These are phyloP conservation scores for Crithidia fasciculata DNA, from an alignment of 208 protist genomes.

Conservation along the genomic window DNA sequence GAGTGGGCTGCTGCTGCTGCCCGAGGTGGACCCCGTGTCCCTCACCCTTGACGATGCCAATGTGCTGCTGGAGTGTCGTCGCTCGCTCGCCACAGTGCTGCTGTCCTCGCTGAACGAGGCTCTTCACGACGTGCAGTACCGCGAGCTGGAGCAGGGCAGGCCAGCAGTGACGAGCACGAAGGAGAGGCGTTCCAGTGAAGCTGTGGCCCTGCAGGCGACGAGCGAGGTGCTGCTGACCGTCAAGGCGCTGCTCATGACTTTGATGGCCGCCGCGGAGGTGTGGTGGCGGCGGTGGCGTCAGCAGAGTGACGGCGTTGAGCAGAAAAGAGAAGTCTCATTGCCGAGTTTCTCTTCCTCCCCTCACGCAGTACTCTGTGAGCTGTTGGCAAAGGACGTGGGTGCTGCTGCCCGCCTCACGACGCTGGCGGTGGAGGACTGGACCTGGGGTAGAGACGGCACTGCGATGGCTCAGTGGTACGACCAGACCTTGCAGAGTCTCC, in stretches of 20 bases:
- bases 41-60: slow-evolving; percentile 4
- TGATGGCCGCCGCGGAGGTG: slow-evolving; percentile 41
- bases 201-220: slow-evolving; percentile 8
- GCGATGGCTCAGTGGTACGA: slow-evolving; percentile 59
- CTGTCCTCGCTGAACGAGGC: slow-evolving; percentile 65
- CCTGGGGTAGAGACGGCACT: slow-evolving; percentile 34
- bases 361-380: slow-evolving; percentile 11
- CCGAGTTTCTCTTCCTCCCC: not conserved
- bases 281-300: slow-evolving; percentile 20
- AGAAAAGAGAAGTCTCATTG: not conserved
- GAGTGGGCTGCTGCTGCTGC: not conserved
- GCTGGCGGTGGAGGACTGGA: slow-evolving; percentile 43
- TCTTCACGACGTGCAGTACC: slow-evolving; percentile 60
- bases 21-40: slow-evolving; percentile 14
- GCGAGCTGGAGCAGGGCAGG: slow-evolving; percentile 37
- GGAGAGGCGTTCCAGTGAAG: not conserved
- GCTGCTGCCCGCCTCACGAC: slow-evolving; percentile 7
- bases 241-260: slow-evolving; percentile 57
- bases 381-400: slow-evolving; percentile 7
- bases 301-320: not conserved
- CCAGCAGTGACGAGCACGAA: not conserved
- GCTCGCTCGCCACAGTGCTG: slow-evolving; percentile 42
- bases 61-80: slow-evolving; percentile 19
- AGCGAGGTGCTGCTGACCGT: slow-evolving; percentile 40
- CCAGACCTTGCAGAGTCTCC: slow-evolving; percentile 27